Conservation (phyloP, 306 rosid genomes). For the Adenanthera pavonina region DNA sequence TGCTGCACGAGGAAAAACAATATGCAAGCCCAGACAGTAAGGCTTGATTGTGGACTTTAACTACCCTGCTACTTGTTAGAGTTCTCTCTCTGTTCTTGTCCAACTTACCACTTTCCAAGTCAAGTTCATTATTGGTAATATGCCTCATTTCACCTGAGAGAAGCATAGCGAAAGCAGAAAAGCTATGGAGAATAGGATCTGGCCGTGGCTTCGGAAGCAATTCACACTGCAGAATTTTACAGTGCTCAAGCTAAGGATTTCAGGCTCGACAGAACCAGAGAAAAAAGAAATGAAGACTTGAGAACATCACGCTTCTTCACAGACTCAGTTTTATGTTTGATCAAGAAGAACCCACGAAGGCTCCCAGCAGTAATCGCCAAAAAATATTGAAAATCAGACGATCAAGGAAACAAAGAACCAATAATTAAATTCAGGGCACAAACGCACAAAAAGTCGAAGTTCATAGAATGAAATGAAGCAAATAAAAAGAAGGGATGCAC, state of each 20-base stretch:
- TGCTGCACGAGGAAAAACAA: constrained; percentile 90
- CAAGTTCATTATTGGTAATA: constrained; percentile 58
- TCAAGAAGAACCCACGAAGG: constrained; percentile 6
- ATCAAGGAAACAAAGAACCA: not conserved
- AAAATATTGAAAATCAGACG: constrained; percentile 12
- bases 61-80: constrained; percentile 52
- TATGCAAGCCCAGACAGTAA: constrained; percentile 89
- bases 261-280: constrained; percentile 17
- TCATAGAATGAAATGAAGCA: not conserved
- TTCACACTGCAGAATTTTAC: constrained; percentile 20
- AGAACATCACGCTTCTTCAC: not conserved
- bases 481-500: not conserved
- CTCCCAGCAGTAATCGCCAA: constrained; percentile 12
- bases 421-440: not conserved
- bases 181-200: not conserved
- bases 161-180: not conserved
- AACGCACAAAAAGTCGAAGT: not conserved
- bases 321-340: constrained; percentile 23
- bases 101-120: constrained; percentile 76
- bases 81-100: constrained; percentile 61
- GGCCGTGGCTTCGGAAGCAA: not conserved
- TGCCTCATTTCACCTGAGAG: constrained; percentile 61
- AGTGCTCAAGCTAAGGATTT: constrained; percentile 32
- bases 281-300: constrained; percentile 14
- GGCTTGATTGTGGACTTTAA: constrained; percentile 75